These are phyloP conservation scores for Phlyctochytrium arcticum DNA, from an alignment of 192 early-diverging fungal genomes.

Conservation along the genomic window DNA sequence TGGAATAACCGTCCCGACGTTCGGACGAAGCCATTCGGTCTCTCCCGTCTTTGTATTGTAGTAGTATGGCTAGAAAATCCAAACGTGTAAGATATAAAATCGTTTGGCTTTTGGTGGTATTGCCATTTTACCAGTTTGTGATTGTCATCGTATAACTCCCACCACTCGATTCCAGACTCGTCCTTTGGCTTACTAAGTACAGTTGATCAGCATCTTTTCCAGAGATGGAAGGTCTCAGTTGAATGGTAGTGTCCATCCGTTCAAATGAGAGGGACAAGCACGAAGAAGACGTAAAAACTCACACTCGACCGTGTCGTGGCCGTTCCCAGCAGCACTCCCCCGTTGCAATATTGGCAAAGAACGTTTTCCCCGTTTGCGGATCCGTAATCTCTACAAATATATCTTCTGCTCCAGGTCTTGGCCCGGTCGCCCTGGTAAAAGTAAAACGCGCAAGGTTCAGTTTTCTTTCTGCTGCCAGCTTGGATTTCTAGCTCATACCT, in stretches of 20 bases:
- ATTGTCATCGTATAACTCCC: slow-evolving; percentile 90
- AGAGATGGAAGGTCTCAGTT: too few relatives aligned
- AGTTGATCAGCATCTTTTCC: not conserved
- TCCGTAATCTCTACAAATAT: slow-evolving; percentile 38
- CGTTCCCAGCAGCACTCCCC: slow-evolving; percentile 76
- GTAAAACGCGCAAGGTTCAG: too few relatives aligned
- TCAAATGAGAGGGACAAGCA: too few relatives aligned
- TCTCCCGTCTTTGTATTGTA: slow-evolving; percentile 83
- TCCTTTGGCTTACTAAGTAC: slow-evolving; percentile 59
- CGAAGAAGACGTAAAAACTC: slow-evolving; percentile 28
- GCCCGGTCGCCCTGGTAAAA: too few relatives aligned
- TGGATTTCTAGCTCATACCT: not conserved
- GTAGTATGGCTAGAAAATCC: slow-evolving; percentile 68
- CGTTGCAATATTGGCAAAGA: slow-evolving; percentile 57
- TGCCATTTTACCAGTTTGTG: slow-evolving; percentile 67
- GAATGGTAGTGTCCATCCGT: too few relatives aligned
- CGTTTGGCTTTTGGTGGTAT: too few relatives aligned
- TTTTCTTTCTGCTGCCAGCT: too few relatives aligned
- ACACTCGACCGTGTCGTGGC: slow-evolving; percentile 63
- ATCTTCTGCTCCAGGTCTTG: slow-evolving; percentile 5
- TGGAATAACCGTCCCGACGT: slow-evolving; percentile 68
- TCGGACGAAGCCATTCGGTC: slow-evolving; percentile 85
- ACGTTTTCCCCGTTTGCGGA: slow-evolving; percentile 49
- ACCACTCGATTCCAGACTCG: slow-evolving; percentile 85
- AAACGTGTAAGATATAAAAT: too few relatives aligned